Percentiles rank a stretch among this genome's conserved stretches.
These are phyloP conservation scores for Cytospora paraplurivora DNA, from an alignment of 2,329 filamentous ascomycete genomes.

Conservation along the genomic window DNA sequence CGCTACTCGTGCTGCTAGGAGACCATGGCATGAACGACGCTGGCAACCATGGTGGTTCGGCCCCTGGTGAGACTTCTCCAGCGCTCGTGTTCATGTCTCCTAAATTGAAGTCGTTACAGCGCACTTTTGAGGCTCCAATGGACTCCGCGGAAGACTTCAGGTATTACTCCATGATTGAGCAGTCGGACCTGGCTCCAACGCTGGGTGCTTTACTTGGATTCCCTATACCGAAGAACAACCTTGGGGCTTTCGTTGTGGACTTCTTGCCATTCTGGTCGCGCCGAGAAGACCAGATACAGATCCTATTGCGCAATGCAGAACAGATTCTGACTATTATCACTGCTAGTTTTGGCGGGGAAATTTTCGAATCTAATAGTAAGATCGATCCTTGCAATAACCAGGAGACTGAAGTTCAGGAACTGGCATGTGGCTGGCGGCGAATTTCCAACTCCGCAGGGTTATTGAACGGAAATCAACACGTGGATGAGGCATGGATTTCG, in stretches of 20 bases:
- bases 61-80: conserved; percentile 89
- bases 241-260: conserved; percentile 81
- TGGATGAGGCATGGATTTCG: conserved; percentile 45
- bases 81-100: conserved; percentile 90
- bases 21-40: conserved; percentile 99
- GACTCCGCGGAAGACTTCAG: conserved; percentile 70
- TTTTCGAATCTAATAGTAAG: conserved; percentile 41
- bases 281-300: conserved; percentile 59
- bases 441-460: conserved; percentile 35
- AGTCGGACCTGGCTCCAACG: conserved; percentile 91
- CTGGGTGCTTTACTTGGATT: conserved; percentile 84
- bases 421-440: conserved; percentile 70
- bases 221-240: conserved; percentile 84
- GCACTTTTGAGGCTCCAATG: conserved; percentile 53
- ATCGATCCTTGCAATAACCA: conserved; percentile 39
- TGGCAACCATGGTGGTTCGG: conserved; percentile 94
- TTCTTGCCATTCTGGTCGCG: conserved; percentile 77
- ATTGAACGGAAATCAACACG: conserved; percentile 30
- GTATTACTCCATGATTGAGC: conserved; percentile 84
- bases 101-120: conserved; percentile 65
- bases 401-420: conserved; percentile 52
- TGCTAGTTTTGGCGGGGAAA: conserved; percentile 64
- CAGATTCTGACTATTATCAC: conserved; percentile 79
- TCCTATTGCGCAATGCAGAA: conserved; percentile 75
- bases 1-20: conserved; percentile 82